Conservation (phyloP, 2,329 filamentous ascomycete genomes). For the Aspergillus phoenicis region DNA sequence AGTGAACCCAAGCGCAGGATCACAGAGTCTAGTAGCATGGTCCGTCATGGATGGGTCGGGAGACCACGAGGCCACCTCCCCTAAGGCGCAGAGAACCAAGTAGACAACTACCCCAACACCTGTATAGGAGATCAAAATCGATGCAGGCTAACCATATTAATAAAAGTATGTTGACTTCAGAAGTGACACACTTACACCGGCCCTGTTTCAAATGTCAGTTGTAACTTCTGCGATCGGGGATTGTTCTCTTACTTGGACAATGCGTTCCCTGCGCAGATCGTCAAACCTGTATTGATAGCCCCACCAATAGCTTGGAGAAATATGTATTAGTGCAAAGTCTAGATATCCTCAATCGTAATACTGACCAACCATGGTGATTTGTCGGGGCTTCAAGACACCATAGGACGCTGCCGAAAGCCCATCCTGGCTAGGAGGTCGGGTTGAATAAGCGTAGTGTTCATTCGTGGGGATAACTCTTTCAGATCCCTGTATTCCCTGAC, state of each 20-base stretch:
- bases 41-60: conserved; percentile 74
- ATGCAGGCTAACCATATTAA: conserved; percentile 31
- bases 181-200: conserved; percentile 27
- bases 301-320: conserved; percentile 31
- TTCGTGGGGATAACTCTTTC: not conserved
- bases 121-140: conserved; percentile 41
- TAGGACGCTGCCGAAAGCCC: conserved; percentile 7
- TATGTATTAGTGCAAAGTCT: conserved; percentile 8
- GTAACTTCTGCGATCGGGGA: not conserved
- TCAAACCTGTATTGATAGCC: conserved; percentile 36
- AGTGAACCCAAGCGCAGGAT: conserved; percentile 77
- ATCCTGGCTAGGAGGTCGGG: not conserved
- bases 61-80: conserved; percentile 80
- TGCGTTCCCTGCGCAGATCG: conserved; percentile 33
- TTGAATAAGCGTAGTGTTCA: not conserved
- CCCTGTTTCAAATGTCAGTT: conserved; percentile 22
- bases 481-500: not conserved
- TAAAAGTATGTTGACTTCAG: not conserved
- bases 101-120: conserved; percentile 61
- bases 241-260: conserved; percentile 29
- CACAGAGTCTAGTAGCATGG: conserved; percentile 75
- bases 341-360: not conserved
- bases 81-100: conserved; percentile 74
- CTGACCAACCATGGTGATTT: conserved; percentile 30
- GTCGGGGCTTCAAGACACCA: conserved; percentile 13